Percentiles rank a stretch among this genome's conserved stretches.
Evolutionary conservation across 2,329 filamentous ascomycete species (phyloP).

Genomic region (Pseudopithomyces maydicus): DNA sequence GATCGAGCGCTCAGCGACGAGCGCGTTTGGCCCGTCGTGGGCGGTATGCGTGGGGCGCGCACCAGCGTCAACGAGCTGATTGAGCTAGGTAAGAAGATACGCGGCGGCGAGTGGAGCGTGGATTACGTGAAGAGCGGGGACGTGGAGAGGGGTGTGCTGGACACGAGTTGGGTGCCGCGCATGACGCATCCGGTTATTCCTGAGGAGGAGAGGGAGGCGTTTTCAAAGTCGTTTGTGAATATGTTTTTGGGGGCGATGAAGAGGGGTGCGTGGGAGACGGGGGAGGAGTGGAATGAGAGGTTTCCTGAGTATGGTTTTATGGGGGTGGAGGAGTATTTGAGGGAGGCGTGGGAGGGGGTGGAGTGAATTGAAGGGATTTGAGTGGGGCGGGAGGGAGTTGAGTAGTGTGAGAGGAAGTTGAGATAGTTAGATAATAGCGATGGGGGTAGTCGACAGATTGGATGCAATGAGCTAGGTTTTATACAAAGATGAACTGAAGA

Average conservation of each 20-base stretch:
- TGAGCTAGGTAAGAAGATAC: constrained; percentile 32
- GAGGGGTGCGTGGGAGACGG: constrained; percentile 51
- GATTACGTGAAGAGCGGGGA: constrained; percentile 56
- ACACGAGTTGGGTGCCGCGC: constrained; percentile 49
- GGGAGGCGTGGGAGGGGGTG: constrained; percentile 48
- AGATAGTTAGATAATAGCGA: too few species aligned
- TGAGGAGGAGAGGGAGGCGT: constrained; percentile 38
- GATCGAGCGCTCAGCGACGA: constrained; percentile 30
- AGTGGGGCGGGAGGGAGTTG: background rate
- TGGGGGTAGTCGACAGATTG: too few species aligned
- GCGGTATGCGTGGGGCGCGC: constrained; percentile 30
- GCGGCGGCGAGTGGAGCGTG: constrained; percentile 42
- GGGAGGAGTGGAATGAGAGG: constrained; percentile 53
- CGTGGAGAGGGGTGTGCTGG: constrained; percentile 50
- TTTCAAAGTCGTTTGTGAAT: constrained; percentile 47
- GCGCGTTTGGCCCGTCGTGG: constrained; percentile 30
- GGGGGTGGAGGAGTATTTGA: constrained; percentile 49
- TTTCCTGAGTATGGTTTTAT: constrained; percentile 54
- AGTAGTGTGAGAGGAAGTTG: too few species aligned
- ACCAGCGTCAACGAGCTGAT: constrained; percentile 35
- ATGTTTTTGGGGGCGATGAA: constrained; percentile 50
- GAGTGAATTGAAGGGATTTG: constrained; percentile 23
- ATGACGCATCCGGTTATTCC: constrained; percentile 42
- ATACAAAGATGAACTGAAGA: too few species aligned
- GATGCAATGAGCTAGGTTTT: too few species aligned